Percentiles rank a stretch among this genome's conserved stretches.
These are phyloP conservation scores for Cyamopsis tetragonoloba DNA, from an alignment of 306 rosid genomes.

Conservation along the genomic window DNA sequence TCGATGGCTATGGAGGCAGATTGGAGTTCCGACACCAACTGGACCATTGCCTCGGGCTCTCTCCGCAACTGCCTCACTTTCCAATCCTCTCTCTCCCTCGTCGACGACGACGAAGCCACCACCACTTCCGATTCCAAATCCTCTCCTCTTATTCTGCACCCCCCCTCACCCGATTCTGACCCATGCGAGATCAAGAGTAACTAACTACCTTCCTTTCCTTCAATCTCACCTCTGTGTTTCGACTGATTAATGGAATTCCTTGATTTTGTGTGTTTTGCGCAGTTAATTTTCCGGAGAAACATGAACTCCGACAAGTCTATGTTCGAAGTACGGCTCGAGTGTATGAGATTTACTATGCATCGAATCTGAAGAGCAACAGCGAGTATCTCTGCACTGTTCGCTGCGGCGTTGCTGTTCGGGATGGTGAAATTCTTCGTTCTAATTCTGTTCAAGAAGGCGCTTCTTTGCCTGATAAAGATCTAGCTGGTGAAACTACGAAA, in stretches of 20 bases:
- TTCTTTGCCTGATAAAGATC: constrained; percentile 25
- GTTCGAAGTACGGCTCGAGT: constrained; percentile 85
- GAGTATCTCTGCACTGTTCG: constrained; percentile 81
- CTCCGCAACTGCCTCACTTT: constrained; percentile 41
- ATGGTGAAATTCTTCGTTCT: constrained; percentile 53
- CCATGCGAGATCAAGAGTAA: constrained; percentile 84
- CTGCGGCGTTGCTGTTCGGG: constrained; percentile 64
- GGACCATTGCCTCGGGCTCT: constrained; percentile 53
- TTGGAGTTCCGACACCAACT: constrained; percentile 46
- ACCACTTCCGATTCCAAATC: constrained; percentile 22
- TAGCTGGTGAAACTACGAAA: constrained; percentile 33
- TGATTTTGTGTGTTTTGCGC: not conserved
- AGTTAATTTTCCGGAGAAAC: constrained; percentile 62
- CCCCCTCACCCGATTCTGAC: constrained; percentile 50
- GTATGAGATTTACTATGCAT: constrained; percentile 61
- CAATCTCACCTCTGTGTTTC: not conserved
- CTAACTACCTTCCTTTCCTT: not conserved
- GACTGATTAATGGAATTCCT: constrained; percentile 21
- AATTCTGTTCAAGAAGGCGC: constrained; percentile 23
- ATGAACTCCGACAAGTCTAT: constrained; percentile 70
- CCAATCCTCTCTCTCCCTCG: constrained; percentile 49
- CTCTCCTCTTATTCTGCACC: constrained; percentile 48
- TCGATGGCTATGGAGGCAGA: constrained; percentile 31
- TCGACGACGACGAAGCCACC: constrained; percentile 8
- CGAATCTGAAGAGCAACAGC: constrained; percentile 33